These are phyloP conservation scores for Scheffersomyces titani DNA, from an alignment of 1,139 yeast genomes.

Conservation along the genomic window DNA sequence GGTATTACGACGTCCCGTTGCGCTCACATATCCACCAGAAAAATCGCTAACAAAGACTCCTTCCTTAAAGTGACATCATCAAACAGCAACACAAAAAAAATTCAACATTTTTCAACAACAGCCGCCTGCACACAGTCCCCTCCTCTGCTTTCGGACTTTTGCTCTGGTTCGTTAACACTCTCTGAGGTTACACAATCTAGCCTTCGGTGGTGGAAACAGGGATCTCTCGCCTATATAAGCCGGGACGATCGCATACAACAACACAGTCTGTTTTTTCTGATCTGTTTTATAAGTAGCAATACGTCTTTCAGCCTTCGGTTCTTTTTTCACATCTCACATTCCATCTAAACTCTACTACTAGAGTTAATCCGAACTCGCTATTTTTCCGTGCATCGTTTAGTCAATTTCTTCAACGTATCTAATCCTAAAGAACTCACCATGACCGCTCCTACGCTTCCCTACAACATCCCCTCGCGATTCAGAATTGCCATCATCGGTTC, in stretches of 20 bases:
- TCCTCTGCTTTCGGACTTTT: neutral
- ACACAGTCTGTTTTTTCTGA: neutral
- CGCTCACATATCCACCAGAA: neutral
- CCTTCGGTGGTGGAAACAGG: neutral
- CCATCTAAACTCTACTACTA: neutral
- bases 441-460: conserved; percentile 32
- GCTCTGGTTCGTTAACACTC: neutral
- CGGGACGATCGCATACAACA: neutral
- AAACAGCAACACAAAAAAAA: neutral
- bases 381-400: neutral
- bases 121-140: neutral
- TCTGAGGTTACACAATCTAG: neutral
- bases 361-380: neutral
- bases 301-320: neutral
- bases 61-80: neutral
- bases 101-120: neutral
- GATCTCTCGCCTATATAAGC: neutral
- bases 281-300: neutral
- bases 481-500: conserved; percentile 69
- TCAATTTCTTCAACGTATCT: neutral
- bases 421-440: conserved; percentile 15
- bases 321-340: neutral
- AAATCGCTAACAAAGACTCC: neutral
- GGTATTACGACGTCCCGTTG: neutral
- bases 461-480: conserved; percentile 42